phyloP scores from a whole-genome alignment of 768 basidiomycete genomes.

The Suillus alpinus region DNA sequence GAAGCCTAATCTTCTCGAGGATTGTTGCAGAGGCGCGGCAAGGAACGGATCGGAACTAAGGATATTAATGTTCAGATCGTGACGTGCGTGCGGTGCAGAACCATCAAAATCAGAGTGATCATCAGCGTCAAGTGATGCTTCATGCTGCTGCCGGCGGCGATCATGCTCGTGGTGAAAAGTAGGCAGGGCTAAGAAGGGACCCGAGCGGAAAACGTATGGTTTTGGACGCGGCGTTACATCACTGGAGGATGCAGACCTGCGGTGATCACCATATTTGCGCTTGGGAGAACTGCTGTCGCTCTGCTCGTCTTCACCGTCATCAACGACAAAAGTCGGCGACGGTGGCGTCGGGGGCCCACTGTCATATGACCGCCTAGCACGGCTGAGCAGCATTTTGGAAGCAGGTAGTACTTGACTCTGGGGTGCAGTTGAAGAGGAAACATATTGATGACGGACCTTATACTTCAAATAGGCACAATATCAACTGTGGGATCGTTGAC shows the following conservation, averaged over 20 bases:
- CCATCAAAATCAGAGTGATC: slow-evolving; percentile 13
- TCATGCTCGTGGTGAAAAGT: slow-evolving; percentile 9
- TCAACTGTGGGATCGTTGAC: not conserved
- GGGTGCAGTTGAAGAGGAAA: not conserved
- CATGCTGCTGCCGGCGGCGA: slow-evolving; percentile 5
- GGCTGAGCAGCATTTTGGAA: slow-evolving; percentile 22
- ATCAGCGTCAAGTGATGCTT: slow-evolving; percentile 15
- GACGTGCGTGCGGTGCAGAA: slow-evolving; percentile 6
- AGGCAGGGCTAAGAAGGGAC: slow-evolving; percentile 19
- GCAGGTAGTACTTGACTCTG: slow-evolving; percentile 1
- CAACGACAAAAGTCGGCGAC: slow-evolving; percentile 4
- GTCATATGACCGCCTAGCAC: slow-evolving; percentile 20
- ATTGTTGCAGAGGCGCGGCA: slow-evolving; percentile 27
- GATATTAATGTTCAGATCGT: slow-evolving; percentile 11
- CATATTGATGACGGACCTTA: slow-evolving; percentile 1
- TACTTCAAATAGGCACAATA: not conserved
- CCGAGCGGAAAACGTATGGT: slow-evolving; percentile 22
- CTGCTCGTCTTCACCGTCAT: slow-evolving; percentile 8
- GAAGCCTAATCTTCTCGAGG: slow-evolving; percentile 29
- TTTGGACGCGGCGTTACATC: slow-evolving; percentile 51
- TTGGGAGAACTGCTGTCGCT: slow-evolving; percentile 7
- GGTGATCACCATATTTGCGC: slow-evolving; percentile 18
- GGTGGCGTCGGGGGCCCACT: slow-evolving; percentile 17
- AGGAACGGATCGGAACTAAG: slow-evolving; percentile 12
- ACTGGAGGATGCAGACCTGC: slow-evolving; percentile 39